Evolutionary conservation across 1,139 yeast species (phyloP), one percentile per base, ranked within the genome.

Genomic region (Geotrichum candidum): DNA sequence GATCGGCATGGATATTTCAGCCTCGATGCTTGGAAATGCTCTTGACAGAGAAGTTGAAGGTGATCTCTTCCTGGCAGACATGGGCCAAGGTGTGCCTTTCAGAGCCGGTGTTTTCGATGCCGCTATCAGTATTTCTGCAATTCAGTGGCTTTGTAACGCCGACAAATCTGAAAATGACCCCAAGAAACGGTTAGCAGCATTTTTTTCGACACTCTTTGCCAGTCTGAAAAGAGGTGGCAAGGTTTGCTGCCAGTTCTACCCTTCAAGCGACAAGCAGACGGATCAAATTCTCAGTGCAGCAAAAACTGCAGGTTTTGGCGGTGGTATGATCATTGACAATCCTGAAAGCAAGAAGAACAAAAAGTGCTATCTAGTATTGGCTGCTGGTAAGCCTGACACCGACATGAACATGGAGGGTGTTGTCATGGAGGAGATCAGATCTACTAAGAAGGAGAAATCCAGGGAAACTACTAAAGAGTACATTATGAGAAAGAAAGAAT

Each of bases 81-180:
- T 94, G 81, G 99, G 99, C 52, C 81, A 82, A 64, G 99, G 99
- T 31, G 82, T 95, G 3, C 99, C 99, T 7, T 94, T 94, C 71
- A 81, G 99, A 70, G 91, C 99, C 0, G 99, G 99, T 61, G 83
- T 96, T 0, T 94, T 94, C 73, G 99, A 95, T 76, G 98, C 98
- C 1, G 99, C 97, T 2, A 89, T 94, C 54, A 88, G 96, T 27
- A 90, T 94, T 67, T 88, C 96, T 56, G 99, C 96, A 3, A 90
- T 94, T 62, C 99, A 94, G 74, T 94, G 99, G 99, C 82, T 94
- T 54, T 90, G 98, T 78, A 94, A 94, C 73, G 99, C 99, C 2
- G 99, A 94, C 73, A 82, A 90, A 3, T 76, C 90, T 1, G 80
- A 82, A 53, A 87, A 86, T 60, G 96, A 91, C 70, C 99, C 99